Evolutionary conservation across 2,329 filamentous ascomycete species (phyloP), one percentile per base, ranked within the genome.

Genomic region (Lachnellula subtilissima): DNA sequence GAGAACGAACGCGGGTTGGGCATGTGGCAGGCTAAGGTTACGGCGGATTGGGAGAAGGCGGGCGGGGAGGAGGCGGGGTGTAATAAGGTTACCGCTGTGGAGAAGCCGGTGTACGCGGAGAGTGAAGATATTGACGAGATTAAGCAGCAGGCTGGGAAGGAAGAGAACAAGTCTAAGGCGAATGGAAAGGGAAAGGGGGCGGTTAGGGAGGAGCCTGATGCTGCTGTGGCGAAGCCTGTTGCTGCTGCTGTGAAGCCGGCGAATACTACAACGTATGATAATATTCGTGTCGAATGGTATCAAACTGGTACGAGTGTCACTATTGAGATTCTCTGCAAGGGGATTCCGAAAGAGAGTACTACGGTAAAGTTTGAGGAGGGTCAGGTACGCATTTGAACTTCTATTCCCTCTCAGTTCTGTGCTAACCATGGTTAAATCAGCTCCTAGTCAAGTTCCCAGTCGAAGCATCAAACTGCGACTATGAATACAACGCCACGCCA

Each of bases 281-380:
- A 86, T 68, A 80, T 87, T 61, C 79, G 85, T 54, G 78, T 87
- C 64, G 86, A 88, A 56, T 89, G 84, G 84, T 88, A 86, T 64
- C 84, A 88, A 65, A 84, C 78, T 47, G 72, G 73, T 15, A 78
- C 83, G n/a, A 78, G 72, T 11, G 78, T 88, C 51, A 82, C 81
- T 28, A 76, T 88, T 63, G 85, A 81, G 0, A 74, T 89, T n/a
- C 78, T 87, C 51, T 83, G 82, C 2, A 88, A 87, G 67, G 82
- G 81, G 11, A 77, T 87, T 2, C 76, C 79, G 0, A 80, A 84
- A 61, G 82, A 85, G 28, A 75, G 77, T 46, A 73, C 79, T 3
- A 70, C 74, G 4, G 71, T 84, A 25, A 77, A 83, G n/a, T 62
- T 68, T 40, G 54, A 61, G 47, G 56, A 62, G 51, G 52, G 58